Evolutionary conservation across 306 rosid genomes (phyloP), one percentile per base, ranked within the genome.

Genomic region (Quercus gilva): DNA sequence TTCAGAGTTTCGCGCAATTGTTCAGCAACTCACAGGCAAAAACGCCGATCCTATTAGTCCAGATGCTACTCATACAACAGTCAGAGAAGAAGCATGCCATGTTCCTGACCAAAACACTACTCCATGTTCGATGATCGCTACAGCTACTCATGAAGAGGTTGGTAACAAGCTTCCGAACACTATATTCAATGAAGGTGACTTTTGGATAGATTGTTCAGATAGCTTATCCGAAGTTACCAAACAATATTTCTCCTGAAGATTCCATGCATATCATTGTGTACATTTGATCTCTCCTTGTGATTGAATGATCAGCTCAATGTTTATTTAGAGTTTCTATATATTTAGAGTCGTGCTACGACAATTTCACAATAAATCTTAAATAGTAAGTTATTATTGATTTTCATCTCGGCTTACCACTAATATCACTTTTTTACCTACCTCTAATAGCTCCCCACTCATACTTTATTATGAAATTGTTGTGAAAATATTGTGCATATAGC

Each of bases 391-490:
- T 55, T 5, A 55, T 41, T 8, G 3, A 8, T 41, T 41, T 41
- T 41, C 0, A 41, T 41, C 3, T 41, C 1, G 1, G 1, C 12
- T 0, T 41, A 8, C 2, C 0, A 8, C 0, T 37, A 1, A 8
- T 0, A 41, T 8, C 1, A 41, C 12, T 41, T 41, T 41, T 41
- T 41, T 2, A 2, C 3, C 1, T 41, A 2, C 1, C 12, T 41
- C 45, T 41, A 41, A 41, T 41, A 41, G 8, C 45, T 41, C 11
- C 0, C 12, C 3, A 41, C 45, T 2, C 3, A 41, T 8, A 1
- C 0, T 41, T 41, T 41, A 37, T 37, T 7, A 8, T 41, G 45
- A 41, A 41, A 41, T 41, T 41, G 3, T 41, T 41, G 3, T 41
- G 3, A 41, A 8, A 41, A 41, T 41, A 41, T 41, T 41, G 1